Conservation (phyloP, 2,329 filamentous ascomycete genomes). For the Cordyceps militaris region DNA sequence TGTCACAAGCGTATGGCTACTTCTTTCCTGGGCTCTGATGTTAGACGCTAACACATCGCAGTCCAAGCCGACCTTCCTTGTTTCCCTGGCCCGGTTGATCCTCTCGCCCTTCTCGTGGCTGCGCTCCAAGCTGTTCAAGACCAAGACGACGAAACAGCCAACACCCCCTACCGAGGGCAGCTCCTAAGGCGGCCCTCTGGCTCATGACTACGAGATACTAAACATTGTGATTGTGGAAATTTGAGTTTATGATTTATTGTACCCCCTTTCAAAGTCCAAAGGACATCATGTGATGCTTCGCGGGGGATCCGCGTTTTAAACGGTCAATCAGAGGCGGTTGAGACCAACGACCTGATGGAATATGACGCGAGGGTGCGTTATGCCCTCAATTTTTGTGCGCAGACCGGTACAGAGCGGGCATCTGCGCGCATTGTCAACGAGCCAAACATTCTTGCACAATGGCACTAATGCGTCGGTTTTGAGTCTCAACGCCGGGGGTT, state of each 20-base stretch:
- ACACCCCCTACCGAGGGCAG: neutral
- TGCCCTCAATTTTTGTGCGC: neutral
- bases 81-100: conserved; percentile 9
- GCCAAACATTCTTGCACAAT: conserved; percentile 6
- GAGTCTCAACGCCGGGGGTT: neutral
- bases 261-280: neutral
- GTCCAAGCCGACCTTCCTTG: conserved; percentile 10
- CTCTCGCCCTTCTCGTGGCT: conserved; percentile 12
- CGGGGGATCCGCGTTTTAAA: conserved; percentile 6
- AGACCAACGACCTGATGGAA: neutral
- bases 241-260: conserved; percentile 11
- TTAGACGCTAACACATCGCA: conserved; percentile 1
- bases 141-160: conserved; percentile 1
- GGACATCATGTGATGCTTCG: conserved; percentile 4
- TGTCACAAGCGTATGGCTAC: conserved; percentile 1
- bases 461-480: conserved; percentile 6
- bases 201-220: conserved; percentile 10
- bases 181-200: conserved; percentile 6
- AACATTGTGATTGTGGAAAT: conserved; percentile 10
- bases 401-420: neutral
- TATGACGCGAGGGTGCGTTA: neutral
- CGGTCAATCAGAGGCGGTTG: neutral
- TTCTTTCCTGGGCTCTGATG: neutral
- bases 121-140: conserved; percentile 8
- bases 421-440: neutral